These are phyloP conservation scores for Grosmannia clavigera DNA, from an alignment of 2,329 filamentous ascomycete genomes.

Conservation along the genomic window DNA sequence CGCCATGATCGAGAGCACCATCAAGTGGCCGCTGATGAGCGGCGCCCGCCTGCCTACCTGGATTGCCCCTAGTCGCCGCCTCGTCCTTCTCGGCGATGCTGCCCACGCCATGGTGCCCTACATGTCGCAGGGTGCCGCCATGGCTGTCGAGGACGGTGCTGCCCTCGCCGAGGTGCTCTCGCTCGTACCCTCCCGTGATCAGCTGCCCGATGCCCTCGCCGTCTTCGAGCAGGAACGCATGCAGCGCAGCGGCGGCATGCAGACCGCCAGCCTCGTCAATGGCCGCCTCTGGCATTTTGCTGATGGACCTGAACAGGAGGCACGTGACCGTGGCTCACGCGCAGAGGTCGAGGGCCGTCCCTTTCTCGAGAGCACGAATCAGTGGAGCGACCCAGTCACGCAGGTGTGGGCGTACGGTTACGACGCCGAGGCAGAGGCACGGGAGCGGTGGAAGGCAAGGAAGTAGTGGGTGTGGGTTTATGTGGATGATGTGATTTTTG, in stretches of 20 bases:
- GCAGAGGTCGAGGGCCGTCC: constrained; percentile 25
- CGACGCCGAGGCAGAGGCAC: constrained; percentile 23
- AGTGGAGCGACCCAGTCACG: constrained; percentile 34
- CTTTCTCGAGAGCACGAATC: constrained; percentile 29
- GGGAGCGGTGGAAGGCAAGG: background rate
- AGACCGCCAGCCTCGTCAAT: constrained; percentile 32
- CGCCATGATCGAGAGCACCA: background rate
- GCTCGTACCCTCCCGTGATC: constrained; percentile 13
- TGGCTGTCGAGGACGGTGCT: constrained; percentile 37
- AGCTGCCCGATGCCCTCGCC: constrained; percentile 20
- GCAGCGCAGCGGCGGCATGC: constrained; percentile 24
- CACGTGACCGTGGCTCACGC: constrained; percentile 27
- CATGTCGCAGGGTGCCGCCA: constrained; percentile 32
- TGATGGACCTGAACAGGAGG: constrained; percentile 28
- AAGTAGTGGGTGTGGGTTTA: background rate
- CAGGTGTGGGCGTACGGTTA: constrained; percentile 36
- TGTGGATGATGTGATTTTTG: too few species aligned
- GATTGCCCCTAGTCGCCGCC: constrained; percentile 25
- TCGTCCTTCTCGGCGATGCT: constrained; percentile 34
- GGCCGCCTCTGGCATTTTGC: constrained; percentile 33
- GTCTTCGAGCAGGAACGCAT: constrained; percentile 26
- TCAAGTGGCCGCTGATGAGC: constrained; percentile 23
- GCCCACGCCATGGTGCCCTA: constrained; percentile 36
- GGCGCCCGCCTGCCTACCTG: constrained; percentile 30
- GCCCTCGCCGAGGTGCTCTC: constrained; percentile 27